Evolutionary conservation across 78 protist genomes (phyloP), one percentile per base, ranked within the genome.

Genomic region (Trichosphaerium sp.): DNA sequence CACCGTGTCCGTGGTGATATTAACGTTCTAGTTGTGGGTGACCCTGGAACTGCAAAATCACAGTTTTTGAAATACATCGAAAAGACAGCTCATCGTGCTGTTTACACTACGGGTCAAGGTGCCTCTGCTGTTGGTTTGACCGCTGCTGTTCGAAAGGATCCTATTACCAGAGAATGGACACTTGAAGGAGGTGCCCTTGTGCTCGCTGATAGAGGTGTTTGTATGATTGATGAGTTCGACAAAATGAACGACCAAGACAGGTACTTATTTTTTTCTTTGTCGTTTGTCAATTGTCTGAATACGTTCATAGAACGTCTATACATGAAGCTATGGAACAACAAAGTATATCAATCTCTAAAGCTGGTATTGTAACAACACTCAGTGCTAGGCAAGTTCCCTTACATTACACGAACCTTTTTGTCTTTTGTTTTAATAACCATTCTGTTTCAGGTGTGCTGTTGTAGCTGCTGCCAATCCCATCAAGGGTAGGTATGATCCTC

Each of bases 311-410:
- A 40, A 97, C 99, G 1, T 76, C 93, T 28, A 95, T 98, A 63
- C 99, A 98, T 83, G 99, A 98, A 74, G 99, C 99, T 23, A 96
- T 98, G 99, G 99, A 98, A 76, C 99, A 98, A 87, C 99, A 98
- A 76, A 77, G 88, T 41, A 96, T 97, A 39, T 89, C 97, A 29
- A 82, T 97, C 62, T 84, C 98, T 31, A 95, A 95, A 79, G 99
- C 99, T 4, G 99, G 99, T 58, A 98, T 98, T 37, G 97, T 94
- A 11, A 90, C 99, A 10, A 58, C 94, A 2, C 90, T 98, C 55
- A 80, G 82, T 41, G 78, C 75, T 8, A 21, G 21, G 35, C 18
- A 21, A 57, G 21, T 28, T 57, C n/a, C 18, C 18, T 57, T 18
- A n/a, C 18, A 18, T 23, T 57, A 18, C 18, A n/a, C 18, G 18